Conservation (phyloP, 2,329 filamentous ascomycete genomes). For the Septoria linicola region DNA sequence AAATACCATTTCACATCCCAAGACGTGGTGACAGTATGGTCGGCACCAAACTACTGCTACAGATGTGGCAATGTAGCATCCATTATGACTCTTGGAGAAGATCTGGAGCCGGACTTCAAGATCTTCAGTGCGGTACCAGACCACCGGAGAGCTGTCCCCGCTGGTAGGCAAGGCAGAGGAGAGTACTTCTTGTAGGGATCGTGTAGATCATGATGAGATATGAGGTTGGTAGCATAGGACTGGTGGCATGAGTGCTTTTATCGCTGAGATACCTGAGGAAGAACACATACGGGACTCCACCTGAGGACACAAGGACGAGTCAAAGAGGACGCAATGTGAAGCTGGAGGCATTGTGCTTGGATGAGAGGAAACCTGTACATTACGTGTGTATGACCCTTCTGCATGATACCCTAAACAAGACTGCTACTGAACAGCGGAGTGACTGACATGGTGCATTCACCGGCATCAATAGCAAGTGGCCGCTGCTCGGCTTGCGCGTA, state of each 20-base stretch:
- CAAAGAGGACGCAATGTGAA: neutral
- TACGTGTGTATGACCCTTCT: conserved; percentile 10
- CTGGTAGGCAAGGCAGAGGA: conserved; percentile 53
- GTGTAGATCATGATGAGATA: conserved; percentile 2
- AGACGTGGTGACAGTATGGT: conserved; percentile 85
- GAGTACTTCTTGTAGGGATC: conserved; percentile 51
- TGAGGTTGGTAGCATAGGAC: neutral
- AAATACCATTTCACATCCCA: conserved; percentile 87
- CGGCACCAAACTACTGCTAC: conserved; percentile 95
- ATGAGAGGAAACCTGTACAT: conserved; percentile 8
- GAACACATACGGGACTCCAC: conserved; percentile 8
- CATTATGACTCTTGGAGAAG: conserved; percentile 86
- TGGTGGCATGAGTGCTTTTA: conserved; percentile 7
- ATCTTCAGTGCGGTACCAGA: conserved; percentile 90
- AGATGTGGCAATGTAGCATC: conserved; percentile 84
- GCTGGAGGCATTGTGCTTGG: neutral
- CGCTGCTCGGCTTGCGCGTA: too few species aligned
- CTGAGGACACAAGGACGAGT: conserved; percentile 4
- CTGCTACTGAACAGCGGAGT: too few species aligned
- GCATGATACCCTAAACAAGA: conserved; percentile 15
- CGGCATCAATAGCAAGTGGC: too few species aligned
- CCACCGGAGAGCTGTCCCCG: conserved; percentile 75
- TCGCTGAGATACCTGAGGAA: conserved; percentile 11
- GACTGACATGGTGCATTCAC: too few species aligned
- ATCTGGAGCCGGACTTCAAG: conserved; percentile 85